phyloP scores from a whole-genome alignment of 2,329 filamentous ascomycete species.

The Scortechinia acanthostroma region DNA sequence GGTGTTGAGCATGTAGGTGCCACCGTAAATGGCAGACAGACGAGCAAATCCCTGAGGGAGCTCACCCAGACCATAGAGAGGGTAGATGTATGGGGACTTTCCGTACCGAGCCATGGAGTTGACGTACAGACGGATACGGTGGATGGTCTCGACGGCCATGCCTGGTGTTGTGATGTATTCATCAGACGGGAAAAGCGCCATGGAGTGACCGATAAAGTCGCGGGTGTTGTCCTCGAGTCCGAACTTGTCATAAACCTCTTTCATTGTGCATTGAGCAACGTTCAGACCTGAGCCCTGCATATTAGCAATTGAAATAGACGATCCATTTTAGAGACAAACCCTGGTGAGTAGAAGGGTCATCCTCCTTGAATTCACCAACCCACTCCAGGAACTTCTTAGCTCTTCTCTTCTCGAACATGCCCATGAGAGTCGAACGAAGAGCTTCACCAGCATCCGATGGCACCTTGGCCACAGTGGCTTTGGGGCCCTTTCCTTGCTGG shows the following conservation, averaged over 20 bases:
- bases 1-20: conserved; percentile 99
- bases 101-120: conserved; percentile 96
- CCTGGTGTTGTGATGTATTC: conserved; percentile 73
- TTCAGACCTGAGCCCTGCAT: conserved; percentile 57
- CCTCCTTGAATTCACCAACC: conserved; percentile 78
- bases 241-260: conserved; percentile 98
- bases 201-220: conserved; percentile 96
- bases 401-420: conserved; percentile 92
- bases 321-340: conserved; percentile 43
- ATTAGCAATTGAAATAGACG: background rate
- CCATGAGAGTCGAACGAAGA: conserved; percentile 87
- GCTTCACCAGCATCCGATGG: conserved; percentile 88
- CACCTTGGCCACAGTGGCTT: conserved; percentile 92
- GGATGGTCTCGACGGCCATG: conserved; percentile 74
- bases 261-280: conserved; percentile 77
- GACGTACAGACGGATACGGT: conserved; percentile 90
- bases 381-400: conserved; percentile 96
- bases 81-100: conserved; percentile 99
- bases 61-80: conserved; percentile 92
- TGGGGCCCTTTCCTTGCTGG: conserved; percentile 75
- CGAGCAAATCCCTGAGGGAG: conserved; percentile 96
- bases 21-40: conserved; percentile 94
- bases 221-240: conserved; percentile 81
- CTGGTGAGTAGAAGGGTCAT: conserved; percentile 81
- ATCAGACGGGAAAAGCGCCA: conserved; percentile 91